Evolutionary conservation across 345 rosid species (phyloP).

Genomic region (Linum lewisii): DNA sequence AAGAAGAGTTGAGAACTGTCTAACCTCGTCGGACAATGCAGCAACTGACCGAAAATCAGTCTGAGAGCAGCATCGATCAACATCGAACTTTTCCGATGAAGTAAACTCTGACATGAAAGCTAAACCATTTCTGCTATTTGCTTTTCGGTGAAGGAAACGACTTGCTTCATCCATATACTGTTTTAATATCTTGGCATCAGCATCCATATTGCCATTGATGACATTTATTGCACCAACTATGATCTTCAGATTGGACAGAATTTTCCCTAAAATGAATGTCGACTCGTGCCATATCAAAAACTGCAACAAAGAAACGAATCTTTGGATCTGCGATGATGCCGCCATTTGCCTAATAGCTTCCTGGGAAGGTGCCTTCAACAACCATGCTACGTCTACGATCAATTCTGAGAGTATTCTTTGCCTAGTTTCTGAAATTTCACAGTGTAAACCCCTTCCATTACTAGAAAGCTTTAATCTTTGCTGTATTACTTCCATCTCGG

Average conservation of each 20-base stretch:
- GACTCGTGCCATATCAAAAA: constrained; percentile 50
- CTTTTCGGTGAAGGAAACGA: constrained; percentile 25
- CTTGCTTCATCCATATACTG: constrained; percentile 37
- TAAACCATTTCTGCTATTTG: constrained; percentile 16
- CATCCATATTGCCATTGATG: constrained; percentile 22
- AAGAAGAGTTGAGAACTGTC: constrained; percentile 6
- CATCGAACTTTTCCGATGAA: constrained; percentile 14
- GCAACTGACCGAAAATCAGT: constrained; percentile 25
- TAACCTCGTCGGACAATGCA: constrained; percentile 39
- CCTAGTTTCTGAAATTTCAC: constrained; percentile 32
- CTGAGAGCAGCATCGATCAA: constrained; percentile 26
- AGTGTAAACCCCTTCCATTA: constrained; percentile 21
- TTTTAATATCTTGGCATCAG: constrained; percentile 34
- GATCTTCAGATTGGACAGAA: constrained; percentile 41
- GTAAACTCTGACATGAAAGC: constrained; percentile 15
- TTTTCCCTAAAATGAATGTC: constrained; percentile 40
- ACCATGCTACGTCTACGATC: constrained; percentile 77
- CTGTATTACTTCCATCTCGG: constrained; percentile 63
- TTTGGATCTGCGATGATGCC: constrained; percentile 52
- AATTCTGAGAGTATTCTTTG: constrained; percentile 53
- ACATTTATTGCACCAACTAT: constrained; percentile 27
- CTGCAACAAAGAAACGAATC: constrained; percentile 45
- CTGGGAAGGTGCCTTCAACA: constrained; percentile 50
- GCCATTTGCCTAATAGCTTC: constrained; percentile 34
- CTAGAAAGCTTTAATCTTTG: constrained; percentile 27